Evolutionary conservation across 164 flowering plant species (phyloP), one percentile per base, ranked within the genome.

Genomic region (Umbilicus rupestris): DNA sequence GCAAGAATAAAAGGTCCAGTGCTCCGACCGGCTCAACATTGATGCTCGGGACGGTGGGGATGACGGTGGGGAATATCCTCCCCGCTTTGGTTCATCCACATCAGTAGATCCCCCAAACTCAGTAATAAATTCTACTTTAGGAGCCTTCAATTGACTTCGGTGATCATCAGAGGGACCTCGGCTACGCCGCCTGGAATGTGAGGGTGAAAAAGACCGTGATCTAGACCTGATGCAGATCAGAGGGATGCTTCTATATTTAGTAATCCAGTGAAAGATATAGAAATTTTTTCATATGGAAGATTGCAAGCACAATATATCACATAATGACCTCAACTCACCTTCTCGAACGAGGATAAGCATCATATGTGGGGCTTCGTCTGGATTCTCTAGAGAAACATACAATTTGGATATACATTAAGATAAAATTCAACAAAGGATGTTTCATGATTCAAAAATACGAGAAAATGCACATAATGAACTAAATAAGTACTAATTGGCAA

Each of bases 21-120:
- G 94, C 92, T 85, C 97, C 96, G 97, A 94, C 99, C 99, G 96
- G 90, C 76, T 94, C 74, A 79, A 71, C 70, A 70, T 67, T 79
- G 84, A 87, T 78, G 82, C 81, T 68, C 82, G 89, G 37, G 82
- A 79, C 72, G 87, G 85, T 73, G 97, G 89, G 73, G 98, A 90
- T 78, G 82, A 75, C 73, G 97, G 99, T 71, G 99, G 96, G 71
- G 97, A 87, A 66, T 79, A 69, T 81, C 93, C 89, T 75, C 69
- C 83, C 70, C 77, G 83, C 87, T 80, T 94, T 74, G 82, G 85
- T 63, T 76, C 90, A 60, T 81, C 79, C 63, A 71, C 66, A 62
- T 82, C 85, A 15, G 78, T 73, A 42, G 93, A 80, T 57, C 96
- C 87, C 66, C 99, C 97, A 82, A 91, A 94, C 78, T 91, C 99